Base-by-base conservation (phyloP, 768 basidiomycete species). In the Naganishia onofrii region DNA sequence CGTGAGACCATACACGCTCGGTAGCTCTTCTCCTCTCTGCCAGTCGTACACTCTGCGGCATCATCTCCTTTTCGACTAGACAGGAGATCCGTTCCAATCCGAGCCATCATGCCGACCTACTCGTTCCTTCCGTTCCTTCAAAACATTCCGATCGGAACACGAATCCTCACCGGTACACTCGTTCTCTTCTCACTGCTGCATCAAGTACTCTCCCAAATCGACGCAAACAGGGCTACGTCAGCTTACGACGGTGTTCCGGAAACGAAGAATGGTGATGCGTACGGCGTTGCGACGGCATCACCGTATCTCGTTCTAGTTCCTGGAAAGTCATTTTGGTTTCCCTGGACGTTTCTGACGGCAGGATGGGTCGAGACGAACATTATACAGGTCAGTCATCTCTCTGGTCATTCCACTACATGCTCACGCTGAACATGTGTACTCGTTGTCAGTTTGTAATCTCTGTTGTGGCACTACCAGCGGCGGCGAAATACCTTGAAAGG, bases 261-360 rank as follows among this genome's bases (percentile, higher is more conserved):
- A 36, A 60, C 58, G 31, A 44, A 36, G 54, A 56, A 26, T 28
- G 44, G 23, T 28, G 31, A 44, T 34, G 31, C 19, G n/a, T 58
- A 23, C n/a, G 57, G 32, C 2, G 29, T 12, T 9, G 60, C 19
- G 42, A 42, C 13, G 7, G 42, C 23, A 10, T 42, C 60, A 17
- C 71, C 71, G 32, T 72, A 58, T 19, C 84, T 95, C 76, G 87
- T 89, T 7, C 83, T 94, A 70, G 84, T 91, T 13, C 93, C 93
- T 5, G 93, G 92, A 17, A 85, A 86, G 51, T 89, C 88, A 75
- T 75, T 92, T 34, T 64, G 63, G 69, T 88, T 88, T 72, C 95
- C 95, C 55, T 99, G 96, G 96, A 92, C 92, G 2, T 85, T 98
- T 74, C 82, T 93, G n/a, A 93, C 90, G 5, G 89, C 91, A 2